Evolutionary conservation across 441 rosid species (phyloP).

Genomic region (Populus hybrid): DNA sequence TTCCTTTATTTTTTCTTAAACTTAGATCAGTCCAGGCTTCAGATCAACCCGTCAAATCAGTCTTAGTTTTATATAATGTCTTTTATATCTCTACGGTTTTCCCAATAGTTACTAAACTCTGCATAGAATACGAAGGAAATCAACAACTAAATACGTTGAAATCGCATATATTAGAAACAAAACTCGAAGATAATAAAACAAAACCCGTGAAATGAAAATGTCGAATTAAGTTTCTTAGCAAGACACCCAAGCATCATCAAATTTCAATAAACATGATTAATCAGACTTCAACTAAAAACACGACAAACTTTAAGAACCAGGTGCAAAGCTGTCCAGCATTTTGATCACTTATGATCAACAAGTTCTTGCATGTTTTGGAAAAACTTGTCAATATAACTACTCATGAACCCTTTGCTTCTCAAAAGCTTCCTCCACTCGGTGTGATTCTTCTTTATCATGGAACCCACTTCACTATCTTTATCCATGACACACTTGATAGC

Average conservation of each 20-base stretch:
- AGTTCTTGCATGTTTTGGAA: neutral
- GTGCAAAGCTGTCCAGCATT: neutral
- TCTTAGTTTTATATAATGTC: too few relatives aligned
- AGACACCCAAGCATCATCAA: neutral
- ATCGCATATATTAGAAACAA: neutral
- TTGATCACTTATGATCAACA: neutral
- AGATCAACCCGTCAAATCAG: too few relatives aligned
- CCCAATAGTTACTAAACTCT: too few relatives aligned
- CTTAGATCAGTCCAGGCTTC: fast-evolving
- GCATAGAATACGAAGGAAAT: neutral
- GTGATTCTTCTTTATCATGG: neutral
- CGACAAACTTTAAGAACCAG: neutral
- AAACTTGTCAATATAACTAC: neutral
- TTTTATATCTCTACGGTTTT: too few relatives aligned
- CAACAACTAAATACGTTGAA: neutral
- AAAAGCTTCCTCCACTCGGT: neutral
- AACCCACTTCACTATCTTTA: neutral
- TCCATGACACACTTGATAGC: neutral
- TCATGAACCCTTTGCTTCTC: neutral
- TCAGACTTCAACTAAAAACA: neutral
- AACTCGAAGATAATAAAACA: too few relatives aligned
- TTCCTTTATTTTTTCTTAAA: too few relatives aligned
- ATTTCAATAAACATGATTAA: neutral
- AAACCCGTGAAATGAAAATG: too few relatives aligned
- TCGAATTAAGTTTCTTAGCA: neutral